Evolutionary conservation across 768 basidiomycete species (phyloP), one percentile per base, ranked within the genome.

Genomic region (Amyloporia xantha): DNA sequence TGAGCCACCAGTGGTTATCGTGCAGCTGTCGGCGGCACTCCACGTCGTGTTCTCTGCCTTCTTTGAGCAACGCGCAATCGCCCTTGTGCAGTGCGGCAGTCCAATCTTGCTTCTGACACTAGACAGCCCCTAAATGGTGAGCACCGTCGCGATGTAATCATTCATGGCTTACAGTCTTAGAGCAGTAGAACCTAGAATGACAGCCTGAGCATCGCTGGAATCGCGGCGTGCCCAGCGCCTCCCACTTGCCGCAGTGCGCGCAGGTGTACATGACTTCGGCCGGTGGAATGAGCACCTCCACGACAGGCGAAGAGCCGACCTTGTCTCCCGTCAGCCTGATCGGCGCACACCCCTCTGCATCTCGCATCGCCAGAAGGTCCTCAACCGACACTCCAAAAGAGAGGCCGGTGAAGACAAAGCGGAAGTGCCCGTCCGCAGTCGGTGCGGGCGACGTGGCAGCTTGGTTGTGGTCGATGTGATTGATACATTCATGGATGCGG

Each of bases 211-310:
- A n/a, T n/a, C n/a, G n/a, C n/a, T n/a, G n/a, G n/a, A 53, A 53
- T 28, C 52, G 52, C 30, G 41, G 47, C 9, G 19, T 28, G 7
- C 4, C 13, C 26, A n/a, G 5, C 7, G 41, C 13, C 41, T 52
- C 51, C 51, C 51, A 52, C 21, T 15, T 15, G 17, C 47, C 47
- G 36, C 51, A 52, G 19, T 46, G 51, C 11, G 51, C 51, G 25
- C 51, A 52, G 5, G 35, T 37, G 23, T 39, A 30, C 5, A 44
- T 20, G 37, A 51, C 35, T 28, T 46, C 50, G 5, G 23, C 26
- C 2, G 37, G 44, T 5, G 50, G 27, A 4, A 51, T 21, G 36
- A 39, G n/a, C 27, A 46, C 44, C 44, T 51, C 50, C 9, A 46
- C 26, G 26, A 41, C 13, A 2, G 40, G 44, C 44, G 10, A 17